phyloP scores from a whole-genome alignment of 805 yeast genomes.

The Candida sithepensis region DNA sequence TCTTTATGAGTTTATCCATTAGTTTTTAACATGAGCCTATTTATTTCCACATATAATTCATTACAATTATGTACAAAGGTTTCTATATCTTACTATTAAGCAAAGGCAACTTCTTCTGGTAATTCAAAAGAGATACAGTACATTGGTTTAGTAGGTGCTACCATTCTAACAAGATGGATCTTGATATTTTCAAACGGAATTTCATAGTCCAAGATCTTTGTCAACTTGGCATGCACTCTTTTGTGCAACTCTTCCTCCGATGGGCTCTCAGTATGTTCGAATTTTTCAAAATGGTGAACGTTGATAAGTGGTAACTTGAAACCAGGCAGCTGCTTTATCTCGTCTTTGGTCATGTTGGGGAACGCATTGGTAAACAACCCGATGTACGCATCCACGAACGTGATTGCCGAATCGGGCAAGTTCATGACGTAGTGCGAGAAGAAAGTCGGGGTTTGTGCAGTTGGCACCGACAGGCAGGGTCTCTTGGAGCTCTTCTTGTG shows the following conservation, averaged over 20 bases:
- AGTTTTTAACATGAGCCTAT: neutral
- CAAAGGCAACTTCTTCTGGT: conserved; percentile 64
- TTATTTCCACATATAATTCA: neutral
- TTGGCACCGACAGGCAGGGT: conserved; percentile 22
- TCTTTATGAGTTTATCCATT: neutral
- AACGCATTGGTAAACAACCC: conserved; percentile 57
- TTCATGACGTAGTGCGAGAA: conserved; percentile 87
- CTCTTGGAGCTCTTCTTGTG: conserved; percentile 14
- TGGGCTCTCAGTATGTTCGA: conserved; percentile 73
- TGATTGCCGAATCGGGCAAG: conserved; percentile 88
- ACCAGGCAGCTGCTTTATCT: conserved; percentile 36
- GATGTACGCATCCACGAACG: conserved; percentile 70
- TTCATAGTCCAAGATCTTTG: conserved; percentile 42
- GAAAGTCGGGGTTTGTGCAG: conserved; percentile 58
- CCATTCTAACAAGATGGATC: conserved; percentile 87
- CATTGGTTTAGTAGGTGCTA: conserved; percentile 97
- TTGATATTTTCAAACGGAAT: conserved; percentile 45
- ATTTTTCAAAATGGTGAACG: conserved; percentile 91
- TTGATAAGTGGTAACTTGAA: conserved; percentile 72
- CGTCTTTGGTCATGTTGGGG: conserved; percentile 33
- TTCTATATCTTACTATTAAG: conserved; percentile 3
- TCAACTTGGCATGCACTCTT: conserved; percentile 58
- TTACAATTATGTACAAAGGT: no score
- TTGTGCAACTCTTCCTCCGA: conserved; percentile 58
- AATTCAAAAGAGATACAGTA: conserved; percentile 78